A percentile compares a stretch with the other conserved stretches of the same genome.
Conservation (phyloP, 495 filamentous ascomycete species). For the Lichina pygmaea region DNA sequence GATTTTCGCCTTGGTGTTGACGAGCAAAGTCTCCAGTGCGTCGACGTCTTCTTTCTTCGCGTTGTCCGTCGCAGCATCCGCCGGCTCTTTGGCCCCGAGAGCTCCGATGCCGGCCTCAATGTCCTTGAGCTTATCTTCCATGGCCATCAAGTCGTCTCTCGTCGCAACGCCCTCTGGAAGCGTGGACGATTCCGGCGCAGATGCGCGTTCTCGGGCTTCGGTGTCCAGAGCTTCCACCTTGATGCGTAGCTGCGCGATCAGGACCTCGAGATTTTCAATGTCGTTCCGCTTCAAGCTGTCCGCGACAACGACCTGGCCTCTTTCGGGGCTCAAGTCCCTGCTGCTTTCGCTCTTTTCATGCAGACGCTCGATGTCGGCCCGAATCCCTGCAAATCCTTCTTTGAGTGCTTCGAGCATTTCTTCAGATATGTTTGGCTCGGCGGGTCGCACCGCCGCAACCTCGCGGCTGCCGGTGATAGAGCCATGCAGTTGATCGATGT, state of each 20-base stretch:
- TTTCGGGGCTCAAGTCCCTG: constrained; percentile 4
- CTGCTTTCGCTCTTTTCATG: constrained; percentile 15
- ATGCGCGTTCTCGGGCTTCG: constrained; percentile 18
- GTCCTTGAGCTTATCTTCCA: constrained; percentile 11
- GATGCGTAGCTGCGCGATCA: constrained; percentile 55
- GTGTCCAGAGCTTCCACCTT: constrained; percentile 63
- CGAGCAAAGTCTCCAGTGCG: constrained; percentile 67
- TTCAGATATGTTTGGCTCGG: constrained; percentile 50
- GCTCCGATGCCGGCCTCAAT: constrained; percentile 27
- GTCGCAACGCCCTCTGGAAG: constrained; percentile 2
- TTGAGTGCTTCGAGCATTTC: constrained; percentile 72
- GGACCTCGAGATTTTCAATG: constrained; percentile 54
- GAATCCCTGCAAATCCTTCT: constrained; percentile 42
- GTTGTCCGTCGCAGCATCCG: constrained; percentile 12
- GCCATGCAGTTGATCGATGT: constrained; percentile 48
- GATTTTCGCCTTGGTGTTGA: constrained; percentile 57
- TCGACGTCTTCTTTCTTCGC: constrained; percentile 52
- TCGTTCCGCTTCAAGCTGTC: constrained; percentile 32
- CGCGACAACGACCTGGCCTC: constrained; percentile 27
- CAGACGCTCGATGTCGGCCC: constrained; percentile 48
- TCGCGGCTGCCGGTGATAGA: constrained; percentile 26
- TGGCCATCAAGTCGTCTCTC: constrained; percentile 8
- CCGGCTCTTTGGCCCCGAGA: constrained; percentile 16
- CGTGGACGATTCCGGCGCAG: constrained; percentile 13
- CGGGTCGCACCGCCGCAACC: constrained; percentile 49